These are phyloP conservation scores for Aspergillus affinis DNA, from an alignment of 495 filamentous ascomycete genomes.

Conservation along the genomic window DNA sequence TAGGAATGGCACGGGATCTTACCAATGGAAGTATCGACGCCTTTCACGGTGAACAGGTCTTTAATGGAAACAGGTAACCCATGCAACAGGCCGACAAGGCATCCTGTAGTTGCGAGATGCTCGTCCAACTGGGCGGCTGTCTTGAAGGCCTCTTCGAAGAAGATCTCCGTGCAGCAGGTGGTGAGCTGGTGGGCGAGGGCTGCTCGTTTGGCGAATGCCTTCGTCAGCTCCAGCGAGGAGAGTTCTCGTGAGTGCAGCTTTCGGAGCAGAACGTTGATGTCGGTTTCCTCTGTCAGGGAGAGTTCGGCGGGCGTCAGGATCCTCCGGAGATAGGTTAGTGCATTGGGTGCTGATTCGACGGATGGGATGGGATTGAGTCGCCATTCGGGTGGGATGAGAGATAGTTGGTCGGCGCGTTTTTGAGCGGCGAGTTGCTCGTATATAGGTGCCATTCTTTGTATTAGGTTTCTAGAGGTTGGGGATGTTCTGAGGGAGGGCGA, in stretches of 20 bases:
- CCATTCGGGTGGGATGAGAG: slow-evolving; percentile 36
- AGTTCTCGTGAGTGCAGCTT: slow-evolving; percentile 46
- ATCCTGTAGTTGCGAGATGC: slow-evolving; percentile 35
- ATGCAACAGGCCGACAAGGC: slow-evolving; percentile 60
- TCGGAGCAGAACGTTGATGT: slow-evolving; percentile 40
- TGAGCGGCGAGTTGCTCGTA: not conserved
- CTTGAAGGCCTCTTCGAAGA: slow-evolving; percentile 51
- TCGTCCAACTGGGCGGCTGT: slow-evolving; percentile 44
- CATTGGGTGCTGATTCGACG: slow-evolving; percentile 3
- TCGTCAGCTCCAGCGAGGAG: slow-evolving; percentile 46
- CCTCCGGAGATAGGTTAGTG: slow-evolving; percentile 23
- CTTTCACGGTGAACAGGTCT: slow-evolving; percentile 62
- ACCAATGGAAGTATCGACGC: slow-evolving; percentile 50
- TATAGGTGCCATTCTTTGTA: not conserved
- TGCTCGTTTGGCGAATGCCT: slow-evolving; percentile 59
- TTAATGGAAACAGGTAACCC: slow-evolving; percentile 69
- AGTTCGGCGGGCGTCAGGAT: slow-evolving; percentile 49
- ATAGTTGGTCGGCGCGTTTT: slow-evolving; percentile 31
- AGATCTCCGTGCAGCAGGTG: slow-evolving; percentile 65
- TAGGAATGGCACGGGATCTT: slow-evolving; percentile 7
- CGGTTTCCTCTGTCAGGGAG: slow-evolving; percentile 49
- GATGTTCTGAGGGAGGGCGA: not conserved
- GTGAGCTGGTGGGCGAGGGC: slow-evolving; percentile 56
- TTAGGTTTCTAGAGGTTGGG: not conserved
- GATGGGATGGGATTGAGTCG: slow-evolving; percentile 21